These are phyloP conservation scores for Anisodus acutangulus DNA, from an alignment of 257 asterid species.

Conservation along the genomic window DNA sequence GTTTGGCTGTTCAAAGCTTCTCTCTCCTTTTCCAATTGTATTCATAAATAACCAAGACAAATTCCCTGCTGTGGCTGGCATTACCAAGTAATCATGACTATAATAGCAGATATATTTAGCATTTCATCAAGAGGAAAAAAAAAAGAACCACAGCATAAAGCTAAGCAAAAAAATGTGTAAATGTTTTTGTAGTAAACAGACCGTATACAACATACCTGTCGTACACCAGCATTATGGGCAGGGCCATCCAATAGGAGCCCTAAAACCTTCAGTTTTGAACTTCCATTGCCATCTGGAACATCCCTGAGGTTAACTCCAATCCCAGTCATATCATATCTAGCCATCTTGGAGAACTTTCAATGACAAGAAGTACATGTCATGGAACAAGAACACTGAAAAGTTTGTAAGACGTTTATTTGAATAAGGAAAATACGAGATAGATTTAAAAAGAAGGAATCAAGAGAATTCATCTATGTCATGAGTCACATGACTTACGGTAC, in stretches of 20 bases:
- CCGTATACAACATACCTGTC: conserved; percentile 62
- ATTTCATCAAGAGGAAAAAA: neutral
- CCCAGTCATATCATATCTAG: conserved; percentile 94
- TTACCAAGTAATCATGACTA: neutral
- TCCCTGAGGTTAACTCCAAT: conserved; percentile 94
- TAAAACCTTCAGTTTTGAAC: conserved; percentile 74
- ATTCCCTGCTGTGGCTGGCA: neutral
- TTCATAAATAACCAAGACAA: neutral
- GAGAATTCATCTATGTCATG: neutral
- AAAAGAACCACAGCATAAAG: neutral
- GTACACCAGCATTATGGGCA: conserved; percentile 84
- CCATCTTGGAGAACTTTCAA: conserved; percentile 96
- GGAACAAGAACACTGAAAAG: conserved; percentile 72
- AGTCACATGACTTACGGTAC: neutral
- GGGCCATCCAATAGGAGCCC: conserved; percentile 98
- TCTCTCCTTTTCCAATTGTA: conserved; percentile 20
- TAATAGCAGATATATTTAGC: neutral
- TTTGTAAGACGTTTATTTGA: conserved; percentile 36
- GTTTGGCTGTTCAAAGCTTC: neutral
- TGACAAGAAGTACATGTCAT: conserved; percentile 63
- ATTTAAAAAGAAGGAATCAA: conserved; percentile 6
- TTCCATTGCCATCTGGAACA: conserved; percentile 79
- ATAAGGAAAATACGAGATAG: neutral
- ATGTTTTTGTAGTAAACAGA: conserved; percentile 24
- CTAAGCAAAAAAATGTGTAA: conserved; percentile 22